phyloP scores from a whole-genome alignment of 352 stramenopile species.

The Globisporangium megalacanthum region DNA sequence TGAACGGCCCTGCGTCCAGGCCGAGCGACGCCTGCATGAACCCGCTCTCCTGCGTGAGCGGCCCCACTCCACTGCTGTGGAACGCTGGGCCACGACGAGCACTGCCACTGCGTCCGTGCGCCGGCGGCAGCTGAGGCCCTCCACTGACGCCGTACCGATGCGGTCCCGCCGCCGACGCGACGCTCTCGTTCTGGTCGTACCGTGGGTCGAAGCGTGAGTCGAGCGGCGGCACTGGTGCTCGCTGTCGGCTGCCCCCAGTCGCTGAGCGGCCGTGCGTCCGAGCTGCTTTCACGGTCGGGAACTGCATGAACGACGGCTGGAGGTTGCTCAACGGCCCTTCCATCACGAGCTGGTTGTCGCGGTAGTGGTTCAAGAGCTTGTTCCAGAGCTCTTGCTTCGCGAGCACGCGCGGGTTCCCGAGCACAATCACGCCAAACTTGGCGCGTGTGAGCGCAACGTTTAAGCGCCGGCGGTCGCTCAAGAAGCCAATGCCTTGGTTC shows the following conservation, averaged over 20 bases:
- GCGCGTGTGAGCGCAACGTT: slow-evolving; percentile 99
- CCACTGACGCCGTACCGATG: slow-evolving; percentile 24
- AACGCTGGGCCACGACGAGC: slow-evolving; percentile 18
- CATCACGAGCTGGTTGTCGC: slow-evolving; percentile 92
- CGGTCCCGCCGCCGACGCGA: slow-evolving; percentile 18
- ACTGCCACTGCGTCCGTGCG: slow-evolving; percentile 15
- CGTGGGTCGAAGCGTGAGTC: slow-evolving; percentile 84
- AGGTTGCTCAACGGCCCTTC: slow-evolving; percentile 97
- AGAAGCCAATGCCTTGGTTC: slow-evolving; percentile 98
- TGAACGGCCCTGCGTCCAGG: slow-evolving; percentile 66
- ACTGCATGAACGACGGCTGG: slow-evolving; percentile 96
- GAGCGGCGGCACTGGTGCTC: slow-evolving; percentile 54
- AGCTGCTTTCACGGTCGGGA: slow-evolving; percentile 71
- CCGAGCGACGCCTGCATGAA: slow-evolving; percentile 59
- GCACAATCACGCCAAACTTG: slow-evolving; percentile 97
- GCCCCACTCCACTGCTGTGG: slow-evolving; percentile 33
- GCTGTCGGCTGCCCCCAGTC: slow-evolving; percentile 36
- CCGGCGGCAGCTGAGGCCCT: slow-evolving; percentile 2
- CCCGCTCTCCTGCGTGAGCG: slow-evolving; percentile 64
- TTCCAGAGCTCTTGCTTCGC: slow-evolving; percentile 98
- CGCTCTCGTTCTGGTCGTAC: slow-evolving; percentile 48
- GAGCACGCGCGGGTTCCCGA: slow-evolving; percentile 97
- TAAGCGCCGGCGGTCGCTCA: slow-evolving; percentile 96
- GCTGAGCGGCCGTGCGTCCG: slow-evolving; percentile 23
- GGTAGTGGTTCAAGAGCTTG: slow-evolving; percentile 96